Conservation (phyloP, 1,139 yeast genomes). For the Taphrina betulina region DNA sequence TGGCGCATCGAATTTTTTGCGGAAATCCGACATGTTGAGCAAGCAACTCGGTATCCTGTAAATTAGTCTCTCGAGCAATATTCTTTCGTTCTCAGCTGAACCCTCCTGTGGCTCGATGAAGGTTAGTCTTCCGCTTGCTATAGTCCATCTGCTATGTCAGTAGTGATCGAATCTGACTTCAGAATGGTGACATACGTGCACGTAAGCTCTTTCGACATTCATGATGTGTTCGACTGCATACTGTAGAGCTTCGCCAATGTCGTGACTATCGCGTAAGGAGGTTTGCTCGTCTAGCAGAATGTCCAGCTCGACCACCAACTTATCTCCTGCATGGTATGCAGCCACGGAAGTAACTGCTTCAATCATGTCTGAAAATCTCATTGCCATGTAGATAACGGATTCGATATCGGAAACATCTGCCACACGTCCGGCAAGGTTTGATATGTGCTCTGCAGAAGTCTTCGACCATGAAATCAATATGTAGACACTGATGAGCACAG, state of each 20-base stretch:
- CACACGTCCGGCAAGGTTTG: slow-evolving; percentile 70
- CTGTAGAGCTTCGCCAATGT: slow-evolving; percentile 76
- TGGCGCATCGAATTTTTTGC: neutral
- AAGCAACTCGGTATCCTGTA: too few relatives aligned
- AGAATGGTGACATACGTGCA: too few relatives aligned
- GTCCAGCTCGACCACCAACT: slow-evolving; percentile 73
- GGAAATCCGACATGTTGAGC: too few relatives aligned
- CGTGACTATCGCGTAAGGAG: slow-evolving; percentile 68
- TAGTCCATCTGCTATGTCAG: too few relatives aligned
- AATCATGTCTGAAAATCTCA: slow-evolving; percentile 68
- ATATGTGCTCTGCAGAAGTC: slow-evolving; percentile 60
- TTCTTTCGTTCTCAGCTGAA: too few relatives aligned
- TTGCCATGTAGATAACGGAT: slow-evolving; percentile 64
- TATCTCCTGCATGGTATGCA: slow-evolving; percentile 78
- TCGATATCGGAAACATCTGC: slow-evolving; percentile 60
- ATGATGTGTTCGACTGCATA: slow-evolving; percentile 59
- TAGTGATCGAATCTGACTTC: too few relatives aligned
- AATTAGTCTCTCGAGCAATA: too few relatives aligned
- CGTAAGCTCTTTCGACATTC: slow-evolving; percentile 75
- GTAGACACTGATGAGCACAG: slow-evolving; percentile 60
- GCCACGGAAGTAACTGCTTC: slow-evolving; percentile 64
- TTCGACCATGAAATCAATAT: slow-evolving; percentile 63
- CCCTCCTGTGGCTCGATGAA: slow-evolving; percentile 22
- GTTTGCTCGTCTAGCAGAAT: slow-evolving; percentile 58
- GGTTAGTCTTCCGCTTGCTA: slow-evolving; percentile 15